Evolutionary conservation across 768 basidiomycete genomes (phyloP).

Genomic region (Mycena olivaceomarginata): DNA sequence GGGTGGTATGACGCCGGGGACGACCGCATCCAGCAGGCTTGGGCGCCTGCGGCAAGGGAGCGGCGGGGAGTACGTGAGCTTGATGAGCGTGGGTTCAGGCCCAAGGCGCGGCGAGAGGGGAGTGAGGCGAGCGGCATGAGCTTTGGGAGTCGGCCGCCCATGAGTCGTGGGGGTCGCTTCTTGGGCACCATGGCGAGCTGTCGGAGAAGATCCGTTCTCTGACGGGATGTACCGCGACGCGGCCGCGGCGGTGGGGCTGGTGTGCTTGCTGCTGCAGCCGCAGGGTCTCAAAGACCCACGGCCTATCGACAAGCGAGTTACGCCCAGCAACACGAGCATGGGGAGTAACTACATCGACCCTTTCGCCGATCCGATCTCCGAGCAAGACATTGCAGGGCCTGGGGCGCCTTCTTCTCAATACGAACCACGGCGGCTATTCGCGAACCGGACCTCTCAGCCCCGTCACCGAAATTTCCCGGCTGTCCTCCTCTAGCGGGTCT

Average conservation of each 20-base stretch:
- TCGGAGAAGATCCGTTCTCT: slow-evolving; percentile 46
- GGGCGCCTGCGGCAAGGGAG: slow-evolving; percentile 60
- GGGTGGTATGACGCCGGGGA: slow-evolving; percentile 47
- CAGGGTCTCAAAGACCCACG: slow-evolving; percentile 52
- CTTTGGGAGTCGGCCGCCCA: slow-evolving; percentile 41
- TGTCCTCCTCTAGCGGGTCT: slow-evolving; percentile 45
- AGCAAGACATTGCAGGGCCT: slow-evolving; percentile 51
- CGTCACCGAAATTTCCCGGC: slow-evolving; percentile 54
- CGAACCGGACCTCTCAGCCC: slow-evolving; percentile 53
- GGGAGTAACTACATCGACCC: slow-evolving; percentile 68
- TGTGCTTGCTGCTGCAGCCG: slow-evolving; percentile 20
- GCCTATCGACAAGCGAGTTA: slow-evolving; percentile 59
- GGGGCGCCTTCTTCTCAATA: slow-evolving; percentile 47
- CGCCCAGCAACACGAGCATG: slow-evolving; percentile 55
- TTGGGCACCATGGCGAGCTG: slow-evolving; percentile 38
- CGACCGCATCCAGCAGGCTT: slow-evolving; percentile 58
- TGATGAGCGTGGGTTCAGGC: slow-evolving; percentile 67
- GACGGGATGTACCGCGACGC: slow-evolving; percentile 46
- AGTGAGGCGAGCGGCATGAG: slow-evolving; percentile 45
- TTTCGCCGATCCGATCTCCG: slow-evolving; percentile 64
- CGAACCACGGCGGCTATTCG: slow-evolving; percentile 18
- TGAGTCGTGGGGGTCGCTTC: slow-evolving; percentile 39
- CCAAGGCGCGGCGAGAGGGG: slow-evolving; percentile 40
- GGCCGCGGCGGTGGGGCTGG: slow-evolving; percentile 40
- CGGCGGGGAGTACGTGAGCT: slow-evolving; percentile 71